Percentiles rank a stretch among this genome's conserved stretches.
These are phyloP conservation scores for Imleria badia DNA, from an alignment of 768 basidiomycete species.

Conservation along the genomic window DNA sequence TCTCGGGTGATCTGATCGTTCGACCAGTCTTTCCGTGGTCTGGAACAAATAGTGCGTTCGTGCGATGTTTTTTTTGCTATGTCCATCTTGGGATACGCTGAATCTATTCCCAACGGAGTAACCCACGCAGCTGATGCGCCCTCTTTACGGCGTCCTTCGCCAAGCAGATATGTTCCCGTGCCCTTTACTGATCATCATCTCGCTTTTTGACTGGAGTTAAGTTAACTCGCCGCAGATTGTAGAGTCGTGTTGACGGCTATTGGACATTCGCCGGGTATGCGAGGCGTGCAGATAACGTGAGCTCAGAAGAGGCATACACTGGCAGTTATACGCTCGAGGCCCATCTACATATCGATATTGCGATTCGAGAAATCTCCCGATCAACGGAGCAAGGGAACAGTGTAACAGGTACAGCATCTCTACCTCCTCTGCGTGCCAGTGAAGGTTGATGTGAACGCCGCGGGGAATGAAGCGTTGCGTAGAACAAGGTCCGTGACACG, in stretches of 20 bases:
- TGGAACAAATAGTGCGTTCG: constrained; percentile 1
- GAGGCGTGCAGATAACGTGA: constrained; percentile 16
- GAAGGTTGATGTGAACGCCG: constrained; percentile 28
- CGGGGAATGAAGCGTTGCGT: constrained; percentile 27
- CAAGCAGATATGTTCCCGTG: constrained; percentile 8
- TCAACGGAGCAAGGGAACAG: constrained; percentile 17
- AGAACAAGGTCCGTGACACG: constrained; percentile 25
- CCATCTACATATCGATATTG: constrained; percentile 4
- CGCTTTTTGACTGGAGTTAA: constrained; percentile 18
- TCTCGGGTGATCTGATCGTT: constrained; percentile 11
- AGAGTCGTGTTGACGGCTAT: constrained; percentile 12
- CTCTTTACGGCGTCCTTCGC: constrained; percentile 28
- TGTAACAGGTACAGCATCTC: constrained; percentile 11
- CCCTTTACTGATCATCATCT: constrained; percentile 13
- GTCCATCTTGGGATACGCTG: constrained; percentile 17
- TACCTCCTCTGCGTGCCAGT: constrained; percentile 12
- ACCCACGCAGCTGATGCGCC: constrained; percentile 36
- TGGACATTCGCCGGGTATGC: constrained; percentile 9
- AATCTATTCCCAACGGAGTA: constrained; percentile 15
- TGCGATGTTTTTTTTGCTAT: constrained; percentile 16
- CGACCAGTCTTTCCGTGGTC: neutral
- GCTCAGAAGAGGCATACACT: neutral
- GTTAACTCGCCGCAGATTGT: constrained; percentile 11
- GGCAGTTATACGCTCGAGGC: neutral
- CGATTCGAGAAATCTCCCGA: constrained; percentile 16